Evolutionary conservation across 495 filamentous ascomycete genomes (phyloP).

Genomic region (Penicillium cataractarum): DNA sequence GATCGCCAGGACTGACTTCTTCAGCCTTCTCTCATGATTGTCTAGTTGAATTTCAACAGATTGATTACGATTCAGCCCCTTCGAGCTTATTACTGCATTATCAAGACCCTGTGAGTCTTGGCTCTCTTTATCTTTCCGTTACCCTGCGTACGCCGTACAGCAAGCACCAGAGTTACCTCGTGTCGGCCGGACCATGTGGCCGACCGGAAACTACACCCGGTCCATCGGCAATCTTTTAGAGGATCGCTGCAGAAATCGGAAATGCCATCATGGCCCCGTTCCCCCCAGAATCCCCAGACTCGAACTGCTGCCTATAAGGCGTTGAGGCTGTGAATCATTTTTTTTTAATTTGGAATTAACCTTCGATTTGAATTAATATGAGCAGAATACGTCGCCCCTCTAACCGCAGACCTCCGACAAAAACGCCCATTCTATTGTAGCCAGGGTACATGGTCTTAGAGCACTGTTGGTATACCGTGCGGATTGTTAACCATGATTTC

Average conservation of each 20-base stretch:
- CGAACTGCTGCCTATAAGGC: neutral
- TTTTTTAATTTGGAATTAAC: neutral
- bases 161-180: neutral
- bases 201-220: neutral
- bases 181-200: conserved; percentile 3
- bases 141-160: neutral
- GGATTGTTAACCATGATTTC: neutral
- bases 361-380: neutral
- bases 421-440: neutral
- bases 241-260: conserved; percentile 2
- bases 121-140: neutral
- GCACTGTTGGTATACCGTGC: neutral
- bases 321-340: neutral
- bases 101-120: too few species aligned
- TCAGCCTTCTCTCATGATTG: neutral
- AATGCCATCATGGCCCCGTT: neutral
- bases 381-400: neutral
- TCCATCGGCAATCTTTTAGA: neutral
- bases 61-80: neutral
- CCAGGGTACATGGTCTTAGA: too few species aligned
- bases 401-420: neutral
- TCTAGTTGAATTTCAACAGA: neutral
- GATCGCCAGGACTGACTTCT: neutral
- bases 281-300: neutral
- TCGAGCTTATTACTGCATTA: too few species aligned